Conservation (phyloP, 768 basidiomycete species). For the Pulveroboletus sp. region DNA sequence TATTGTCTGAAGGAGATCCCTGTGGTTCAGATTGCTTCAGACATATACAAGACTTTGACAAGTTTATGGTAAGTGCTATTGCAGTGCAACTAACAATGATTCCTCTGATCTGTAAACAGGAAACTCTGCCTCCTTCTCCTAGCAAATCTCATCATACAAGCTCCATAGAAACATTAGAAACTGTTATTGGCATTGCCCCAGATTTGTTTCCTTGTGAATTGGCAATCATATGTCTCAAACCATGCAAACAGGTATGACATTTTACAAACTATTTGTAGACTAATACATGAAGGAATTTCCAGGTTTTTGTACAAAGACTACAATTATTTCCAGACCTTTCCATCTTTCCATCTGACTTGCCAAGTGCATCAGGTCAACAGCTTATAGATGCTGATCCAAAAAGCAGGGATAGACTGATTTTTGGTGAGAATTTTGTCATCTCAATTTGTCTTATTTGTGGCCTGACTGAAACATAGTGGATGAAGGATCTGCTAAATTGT, state of each 20-base stretch:
- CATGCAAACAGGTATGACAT: conserved; percentile 43
- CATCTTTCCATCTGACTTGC: conserved; percentile 11
- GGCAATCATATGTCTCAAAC: conserved; percentile 44
- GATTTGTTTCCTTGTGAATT: conserved; percentile 50
- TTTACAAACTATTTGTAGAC: not conserved
- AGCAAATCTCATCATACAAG: conserved; percentile 1
- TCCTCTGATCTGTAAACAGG: conserved; percentile 8
- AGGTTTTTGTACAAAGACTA: conserved; percentile 22
- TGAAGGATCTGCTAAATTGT: conserved; percentile 3
- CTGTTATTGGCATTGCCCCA: conserved; percentile 42
- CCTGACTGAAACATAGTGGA: conserved; percentile 14
- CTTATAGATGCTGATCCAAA: not conserved
- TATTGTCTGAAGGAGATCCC: conserved; percentile 25
- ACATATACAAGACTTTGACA: conserved; percentile 23
- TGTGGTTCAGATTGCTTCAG: conserved; percentile 34
- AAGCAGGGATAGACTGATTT: conserved; percentile 2
- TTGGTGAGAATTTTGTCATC: conserved; percentile 12
- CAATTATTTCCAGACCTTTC: conserved; percentile 17
- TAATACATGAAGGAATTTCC: not conserved
- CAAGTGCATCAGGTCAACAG: not conserved
- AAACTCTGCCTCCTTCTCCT: conserved; percentile 20
- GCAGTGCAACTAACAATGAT: accelerated
- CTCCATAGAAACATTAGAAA: conserved; percentile 26
- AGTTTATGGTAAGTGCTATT: conserved; percentile 14
- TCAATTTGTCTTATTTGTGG: not conserved